Percentiles rank a stretch among this genome's conserved stretches.
Evolutionary conservation across 2,329 filamentous ascomycete species (phyloP).

Genomic region (Magnaporthiopsis rhizophila): DNA sequence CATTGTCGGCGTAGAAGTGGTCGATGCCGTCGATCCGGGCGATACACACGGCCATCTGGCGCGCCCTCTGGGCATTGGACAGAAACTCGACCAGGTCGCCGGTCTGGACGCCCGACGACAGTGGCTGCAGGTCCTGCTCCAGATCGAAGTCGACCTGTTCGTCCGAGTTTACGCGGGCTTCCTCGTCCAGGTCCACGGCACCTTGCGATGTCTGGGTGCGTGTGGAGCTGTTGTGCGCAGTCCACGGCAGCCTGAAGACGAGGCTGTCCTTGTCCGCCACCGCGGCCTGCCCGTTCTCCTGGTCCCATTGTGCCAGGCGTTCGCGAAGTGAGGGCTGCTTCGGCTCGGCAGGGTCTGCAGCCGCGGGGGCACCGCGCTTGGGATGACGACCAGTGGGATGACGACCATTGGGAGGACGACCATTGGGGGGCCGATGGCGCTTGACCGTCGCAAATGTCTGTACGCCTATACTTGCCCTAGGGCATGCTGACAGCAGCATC

Average conservation of each 20-base stretch:
- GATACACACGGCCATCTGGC: conserved; percentile 44
- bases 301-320: neutral
- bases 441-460: neutral
- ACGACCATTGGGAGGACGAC: no score
- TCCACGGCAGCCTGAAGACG: neutral
- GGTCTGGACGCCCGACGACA: conserved; percentile 18
- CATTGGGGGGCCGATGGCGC: neutral
- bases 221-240: neutral
- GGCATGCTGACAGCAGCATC: neutral
- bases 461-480: neutral
- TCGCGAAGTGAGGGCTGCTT: neutral
- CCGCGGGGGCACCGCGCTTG: neutral
- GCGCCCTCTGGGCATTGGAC: conserved; percentile 24
- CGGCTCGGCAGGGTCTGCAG: neutral
- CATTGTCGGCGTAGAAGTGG: conserved; percentile 46
- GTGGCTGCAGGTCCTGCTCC: conserved; percentile 1
- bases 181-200: neutral
- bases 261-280: neutral
- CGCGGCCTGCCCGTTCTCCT: neutral
- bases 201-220: neutral
- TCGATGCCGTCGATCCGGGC: conserved; percentile 41
- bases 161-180: conserved; percentile 13
- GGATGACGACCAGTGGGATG: no score
- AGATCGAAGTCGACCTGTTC: neutral
- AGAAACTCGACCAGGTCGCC: conserved; percentile 45